phyloP scores from a whole-genome alignment of 176 grass and related monocot genomes.

The Hyparrhenia diplandra region DNA sequence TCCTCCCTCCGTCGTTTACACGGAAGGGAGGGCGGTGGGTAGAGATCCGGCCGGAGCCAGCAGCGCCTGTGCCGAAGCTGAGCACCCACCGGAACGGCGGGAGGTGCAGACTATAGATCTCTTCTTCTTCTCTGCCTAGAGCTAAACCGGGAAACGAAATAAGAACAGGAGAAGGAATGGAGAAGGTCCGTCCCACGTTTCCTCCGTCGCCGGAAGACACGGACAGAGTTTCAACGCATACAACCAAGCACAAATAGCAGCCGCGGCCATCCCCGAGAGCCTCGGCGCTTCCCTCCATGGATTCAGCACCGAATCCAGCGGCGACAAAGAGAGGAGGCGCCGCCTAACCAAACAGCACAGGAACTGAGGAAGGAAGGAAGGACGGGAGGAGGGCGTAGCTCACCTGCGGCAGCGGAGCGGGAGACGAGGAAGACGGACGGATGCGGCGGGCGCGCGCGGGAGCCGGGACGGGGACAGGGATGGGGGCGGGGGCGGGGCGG shows the following conservation, averaged over 20 bases:
- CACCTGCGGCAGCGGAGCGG: constrained; percentile 2
- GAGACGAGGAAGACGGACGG: neutral
- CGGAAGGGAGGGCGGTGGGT: neutral
- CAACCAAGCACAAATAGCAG: neutral
- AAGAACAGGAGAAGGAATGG: neutral
- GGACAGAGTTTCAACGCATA: neutral
- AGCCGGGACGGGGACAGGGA: neutral
- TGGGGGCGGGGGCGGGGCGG: neutral
- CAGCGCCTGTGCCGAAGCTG: neutral
- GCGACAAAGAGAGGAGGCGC: neutral
- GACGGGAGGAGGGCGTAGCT: neutral
- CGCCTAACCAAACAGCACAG: neutral
- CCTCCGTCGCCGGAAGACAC: neutral
- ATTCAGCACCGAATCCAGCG: constrained; percentile 7
- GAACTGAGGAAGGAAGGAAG: neutral
- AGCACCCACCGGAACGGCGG: neutral
- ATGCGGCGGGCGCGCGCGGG: neutral
- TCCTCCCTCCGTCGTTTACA: neutral
- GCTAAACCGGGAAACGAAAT: neutral
- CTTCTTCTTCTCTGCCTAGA: neutral
- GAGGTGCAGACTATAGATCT: neutral
- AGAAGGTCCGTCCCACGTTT: neutral
- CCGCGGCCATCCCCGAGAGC: neutral
- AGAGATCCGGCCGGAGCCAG: constrained; percentile 6
- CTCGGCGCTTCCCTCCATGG: neutral